Base-by-base conservation (phyloP, 2,329 filamentous ascomycete species). In the Teratosphaeria zuluensis region DNA sequence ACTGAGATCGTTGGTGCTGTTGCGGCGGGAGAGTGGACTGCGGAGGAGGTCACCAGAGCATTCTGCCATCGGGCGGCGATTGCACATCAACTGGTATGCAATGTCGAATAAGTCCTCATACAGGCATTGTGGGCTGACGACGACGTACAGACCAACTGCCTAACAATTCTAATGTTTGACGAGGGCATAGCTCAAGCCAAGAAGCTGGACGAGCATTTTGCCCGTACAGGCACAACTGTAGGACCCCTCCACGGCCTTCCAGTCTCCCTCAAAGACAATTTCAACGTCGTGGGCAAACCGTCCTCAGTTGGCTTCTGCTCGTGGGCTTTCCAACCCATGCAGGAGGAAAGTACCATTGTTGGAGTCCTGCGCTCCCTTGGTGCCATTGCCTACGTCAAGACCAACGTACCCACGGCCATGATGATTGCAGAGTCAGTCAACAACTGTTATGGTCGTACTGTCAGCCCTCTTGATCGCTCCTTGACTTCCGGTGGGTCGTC, bases 401-500 rank as follows among this genome's bases (percentile, higher is more conserved):
- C 86, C 0, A 88, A 88, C 64, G 76, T 89, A 1, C 85, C 86
- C 0, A 85, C 83, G 1, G 83, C 83, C 12, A 84, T 87, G 63
- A 87, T 88, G 84, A 85, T 86, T 56, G 80, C 83, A 12, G 85
- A 88, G 68, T 81, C 78, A 1, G 81, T 85, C 16, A 88, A 87
- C 72, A 85, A 86, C 63, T 76, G 82, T 1, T 83, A 84, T 64
- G 86, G 85, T 8, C 77, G 83, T 12, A 73, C 71, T 2, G 68
- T 83, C 24, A 87, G 86, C 66, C 86, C 86, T 0, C 72, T 74
- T 6, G 86, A 86, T 66, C 78, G 82, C 28, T 72, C 72, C 2
- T 74, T 83, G 2, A 87, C 84, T 0, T 80, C 80, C 24, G 86
- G 86, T 11, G 86, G 86, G 9, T 84, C 81, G 42, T 86, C 84